These are phyloP conservation scores for Diaporthe eres DNA, from an alignment of 2,329 filamentous ascomycete genomes.

Conservation along the genomic window DNA sequence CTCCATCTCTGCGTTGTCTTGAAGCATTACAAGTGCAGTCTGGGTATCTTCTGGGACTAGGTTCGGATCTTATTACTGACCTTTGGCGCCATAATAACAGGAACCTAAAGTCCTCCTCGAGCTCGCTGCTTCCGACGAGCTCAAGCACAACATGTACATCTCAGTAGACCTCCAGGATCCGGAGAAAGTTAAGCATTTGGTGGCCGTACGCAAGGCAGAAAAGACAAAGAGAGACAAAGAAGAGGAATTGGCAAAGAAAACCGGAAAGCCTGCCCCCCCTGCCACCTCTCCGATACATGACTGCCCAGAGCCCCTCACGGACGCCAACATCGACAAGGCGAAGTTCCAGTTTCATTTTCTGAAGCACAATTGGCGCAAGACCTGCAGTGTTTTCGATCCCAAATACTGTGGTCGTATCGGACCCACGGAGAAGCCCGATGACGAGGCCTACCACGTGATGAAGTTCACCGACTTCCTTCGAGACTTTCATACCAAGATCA, in stretches of 20 bases:
- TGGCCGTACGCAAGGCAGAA: background rate
- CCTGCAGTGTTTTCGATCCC: constrained; percentile 63
- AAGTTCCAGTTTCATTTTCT: constrained; percentile 75
- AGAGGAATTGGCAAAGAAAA: background rate
- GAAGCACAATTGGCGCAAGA: constrained; percentile 49
- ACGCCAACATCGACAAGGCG: constrained; percentile 60
- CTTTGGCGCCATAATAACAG: background rate
- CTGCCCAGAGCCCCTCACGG: constrained; percentile 52
- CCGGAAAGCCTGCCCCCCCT: no score
- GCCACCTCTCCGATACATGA: background rate
- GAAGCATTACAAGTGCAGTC: background rate
- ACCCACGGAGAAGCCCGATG: background rate
- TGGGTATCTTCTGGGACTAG: background rate
- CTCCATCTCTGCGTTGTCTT: constrained; percentile 66
- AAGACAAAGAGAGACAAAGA: no score
- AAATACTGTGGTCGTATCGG: constrained; percentile 53
- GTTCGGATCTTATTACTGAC: background rate
- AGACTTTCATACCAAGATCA: constrained; percentile 48
- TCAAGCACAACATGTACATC: constrained; percentile 76
- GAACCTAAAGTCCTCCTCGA: constrained; percentile 60
- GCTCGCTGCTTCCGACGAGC: constrained; percentile 51
- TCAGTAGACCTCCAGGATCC: constrained; percentile 65
- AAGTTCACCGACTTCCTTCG: constrained; percentile 56
- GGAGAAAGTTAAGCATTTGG: background rate
- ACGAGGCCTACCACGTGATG: constrained; percentile 57